Conservation (phyloP, 1,139 yeast genomes). For the Sugiyamaella novakii region DNA sequence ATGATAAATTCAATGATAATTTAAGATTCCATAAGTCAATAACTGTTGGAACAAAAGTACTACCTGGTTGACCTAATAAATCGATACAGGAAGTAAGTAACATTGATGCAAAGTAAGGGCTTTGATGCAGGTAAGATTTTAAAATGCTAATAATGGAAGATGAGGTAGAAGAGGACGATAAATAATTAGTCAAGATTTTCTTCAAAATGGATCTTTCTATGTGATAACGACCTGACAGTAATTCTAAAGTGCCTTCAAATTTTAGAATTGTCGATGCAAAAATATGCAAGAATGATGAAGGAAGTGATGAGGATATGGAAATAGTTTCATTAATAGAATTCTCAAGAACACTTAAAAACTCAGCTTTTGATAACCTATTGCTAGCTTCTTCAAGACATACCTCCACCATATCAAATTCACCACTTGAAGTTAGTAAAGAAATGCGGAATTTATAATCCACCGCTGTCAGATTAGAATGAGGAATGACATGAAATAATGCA, state of each 20-base stretch:
- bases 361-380: conserved; percentile 3
- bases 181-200: conserved; percentile 10
- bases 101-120: conserved; percentile 16
- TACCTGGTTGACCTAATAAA: conserved; percentile 12
- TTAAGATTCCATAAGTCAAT: conserved; percentile 26
- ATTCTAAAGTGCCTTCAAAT: conserved; percentile 17
- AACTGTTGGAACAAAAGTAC: too few relatives aligned
- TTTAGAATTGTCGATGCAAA: conserved; percentile 16
- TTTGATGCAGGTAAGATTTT: neutral
- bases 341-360: conserved; percentile 7
- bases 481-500: conserved; percentile 12
- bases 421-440: conserved; percentile 7
- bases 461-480: neutral
- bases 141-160: conserved; percentile 5
- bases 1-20: conserved; percentile 18
- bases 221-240: conserved; percentile 20
- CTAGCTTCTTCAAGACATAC: conserved; percentile 12
- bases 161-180: conserved; percentile 3
- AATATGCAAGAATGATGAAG: conserved; percentile 36
- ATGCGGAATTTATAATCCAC: conserved; percentile 17
- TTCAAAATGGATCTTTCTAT: conserved; percentile 25
- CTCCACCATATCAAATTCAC: conserved; percentile 16
- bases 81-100: conserved; percentile 30
- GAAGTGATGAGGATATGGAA: neutral
- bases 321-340: neutral